Base-by-base conservation (phyloP, 1,284 basidiomycete genomes). In the Malassezia sympodialis region DNA sequence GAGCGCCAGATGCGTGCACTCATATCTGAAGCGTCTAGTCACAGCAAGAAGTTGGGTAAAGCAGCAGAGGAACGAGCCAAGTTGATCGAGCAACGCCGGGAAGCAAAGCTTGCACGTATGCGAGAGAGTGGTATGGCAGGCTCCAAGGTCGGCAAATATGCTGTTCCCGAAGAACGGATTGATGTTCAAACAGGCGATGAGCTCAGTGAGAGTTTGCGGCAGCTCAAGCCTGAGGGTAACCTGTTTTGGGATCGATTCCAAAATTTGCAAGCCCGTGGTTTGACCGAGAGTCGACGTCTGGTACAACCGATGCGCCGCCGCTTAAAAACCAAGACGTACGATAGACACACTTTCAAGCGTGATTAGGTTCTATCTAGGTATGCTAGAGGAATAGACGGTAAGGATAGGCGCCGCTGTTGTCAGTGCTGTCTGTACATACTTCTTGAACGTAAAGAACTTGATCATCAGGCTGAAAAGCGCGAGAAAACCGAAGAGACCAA, bases 141-240 rank as follows among this genome's bases (percentile, higher is more conserved):
- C 6, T 1, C 43, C 7, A 63, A 64, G 21, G 35, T 68, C 14
- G 65, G 69, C 17, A 63, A 65, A 26, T 49, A 66, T 44, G 51
- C 34, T 17, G 65, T 69, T 3, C 62, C 62, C 0, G 39, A 52
- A 14, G 35, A 42, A 27, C 50, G 51, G 12, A 28, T 61, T 19
- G 84, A 86, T 45, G 90, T 96, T 14, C 91, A 96, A 76, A 80
- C 93, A 0, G 88, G 87, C 5, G 90, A 96, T 63, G 90, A 96
- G 69, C 76, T 96, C 35, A 85, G 82, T 55, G 93, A 96, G 76
- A 88, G 80, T 67, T 76, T 96, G 63, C 78, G 91, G 46, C 84
- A 80, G 48, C 77, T 98, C 65, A 90, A 90, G 87, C 86, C 88
- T 17, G 90, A 94, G 77, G 90, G 90, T 28, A 94, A 93, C 74